Base-by-base conservation (phyloP, 441 rosid species). In the Erodium trifolium region DNA sequence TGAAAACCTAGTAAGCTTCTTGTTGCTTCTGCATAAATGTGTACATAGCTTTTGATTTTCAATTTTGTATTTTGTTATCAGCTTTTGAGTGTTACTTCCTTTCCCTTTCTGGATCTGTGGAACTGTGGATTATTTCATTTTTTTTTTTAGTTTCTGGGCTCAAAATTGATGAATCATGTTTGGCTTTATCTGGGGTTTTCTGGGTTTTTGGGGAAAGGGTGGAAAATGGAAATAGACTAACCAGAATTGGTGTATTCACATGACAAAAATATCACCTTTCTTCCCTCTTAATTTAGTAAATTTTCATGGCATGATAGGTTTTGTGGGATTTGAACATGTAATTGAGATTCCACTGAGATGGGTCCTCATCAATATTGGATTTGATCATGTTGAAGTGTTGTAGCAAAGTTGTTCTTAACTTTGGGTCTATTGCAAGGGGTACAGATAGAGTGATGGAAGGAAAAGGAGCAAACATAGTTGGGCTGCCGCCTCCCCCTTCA, bases 401-500 rank as follows among this genome's bases (percentile, higher is more conserved):
- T 1, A 12, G 34, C 64, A 18, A 60, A 62, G 16, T 23, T 60
- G 37, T 62, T 27, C 29, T 5, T 19, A 17, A 16, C 6, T 55
- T 16, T 18, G 31, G 29, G 6, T 18, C 11, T 59, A 11, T 60
- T 27, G 37, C 39, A 17, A 63, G 14, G 66, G 39, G 8, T 31
- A 63, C 27, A 39, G 29, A 43, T 41, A 0, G 47, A 72, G 65
- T 16, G 72, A 83, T 81, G 88, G 83, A 74, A 70, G 78, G 35
- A 51, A 72, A 71, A 13, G 87, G 78, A 66, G 77, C 69, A 70
- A 63, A 29, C 62, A 73, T 63, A 14, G 29, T 69, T 62, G 75
- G 60, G 31, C 76, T 76, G 63, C 82, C 88, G 68, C 72, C 83
- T 66, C 72, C 81, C 8, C 71, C 75, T 2, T 68, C 78, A 23